Conservation (phyloP, 2,329 filamentous ascomycete species). For the Didymella pomorum region DNA sequence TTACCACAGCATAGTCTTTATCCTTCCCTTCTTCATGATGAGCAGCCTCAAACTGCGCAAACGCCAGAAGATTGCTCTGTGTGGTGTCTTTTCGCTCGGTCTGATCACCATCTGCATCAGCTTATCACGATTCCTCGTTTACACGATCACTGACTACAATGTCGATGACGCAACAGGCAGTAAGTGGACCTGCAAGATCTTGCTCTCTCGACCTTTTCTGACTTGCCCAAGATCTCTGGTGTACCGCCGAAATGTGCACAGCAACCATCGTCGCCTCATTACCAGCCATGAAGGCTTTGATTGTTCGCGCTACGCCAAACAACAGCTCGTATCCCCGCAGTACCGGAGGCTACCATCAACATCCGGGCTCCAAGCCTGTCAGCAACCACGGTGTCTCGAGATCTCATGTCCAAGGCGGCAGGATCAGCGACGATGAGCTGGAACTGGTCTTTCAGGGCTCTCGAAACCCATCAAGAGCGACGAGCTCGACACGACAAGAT, state of each 20-base stretch:
- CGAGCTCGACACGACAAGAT: slow-evolving; percentile 14
- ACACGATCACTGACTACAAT: slow-evolving; percentile 26
- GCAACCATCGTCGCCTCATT: slow-evolving; percentile 33
- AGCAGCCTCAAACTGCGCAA: slow-evolving; percentile 33
- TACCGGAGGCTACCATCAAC: slow-evolving; percentile 24
- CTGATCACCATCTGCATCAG: slow-evolving; percentile 34
- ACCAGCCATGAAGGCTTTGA: slow-evolving; percentile 29
- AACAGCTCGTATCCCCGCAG: slow-evolving; percentile 24
- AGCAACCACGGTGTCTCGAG: slow-evolving; percentile 6
- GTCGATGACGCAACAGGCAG: slow-evolving; percentile 31
- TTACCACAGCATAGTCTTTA: slow-evolving; percentile 23
- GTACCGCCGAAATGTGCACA: slow-evolving; percentile 36
- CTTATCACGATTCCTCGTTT: slow-evolving; percentile 32
- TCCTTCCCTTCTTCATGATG: slow-evolving; percentile 34
- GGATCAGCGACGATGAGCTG: slow-evolving; percentile 28
- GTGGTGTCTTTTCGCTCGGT: slow-evolving; percentile 34
- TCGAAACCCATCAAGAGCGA: slow-evolving; percentile 14
- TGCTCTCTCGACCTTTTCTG: not conserved
- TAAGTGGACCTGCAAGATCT: slow-evolving; percentile 6
- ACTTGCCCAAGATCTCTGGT: slow-evolving; percentile 27
- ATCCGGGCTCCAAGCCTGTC: slow-evolving; percentile 10
- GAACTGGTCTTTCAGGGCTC: slow-evolving; percentile 28
- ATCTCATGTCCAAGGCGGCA: slow-evolving; percentile 21
- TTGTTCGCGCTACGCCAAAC: slow-evolving; percentile 19
- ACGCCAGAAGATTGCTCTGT: slow-evolving; percentile 34